Evolutionary conservation across 495 filamentous ascomycete species (phyloP), one percentile per base, ranked within the genome.

Genomic region (Hypoxylon subgilvum): DNA sequence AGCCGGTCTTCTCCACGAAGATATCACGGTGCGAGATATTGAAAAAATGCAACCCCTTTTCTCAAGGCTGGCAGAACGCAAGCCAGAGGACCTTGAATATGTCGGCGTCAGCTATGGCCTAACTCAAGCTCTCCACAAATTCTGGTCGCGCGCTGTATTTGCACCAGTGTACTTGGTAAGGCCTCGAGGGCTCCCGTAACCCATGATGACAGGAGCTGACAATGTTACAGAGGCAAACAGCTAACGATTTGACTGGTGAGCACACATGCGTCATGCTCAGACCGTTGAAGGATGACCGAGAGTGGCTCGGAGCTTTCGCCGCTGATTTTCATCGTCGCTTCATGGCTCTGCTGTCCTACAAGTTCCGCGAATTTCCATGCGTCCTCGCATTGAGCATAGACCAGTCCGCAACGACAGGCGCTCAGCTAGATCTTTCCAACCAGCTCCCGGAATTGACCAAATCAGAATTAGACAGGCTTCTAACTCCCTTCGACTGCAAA

Each of bases 231-330:
- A 86, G 95, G 39, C 95, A 99, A 79, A 99, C 95, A 2, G 78
- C 95, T 4, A 97, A 97, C 67, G 90, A 97, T 39, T 81, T 99
- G 19, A 99, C 94, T 0, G 95, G 95, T 57, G 95, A 99, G 75
- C 93, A 99, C 65, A 92, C 93, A 0, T 96, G 92, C 70, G 92
- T 99, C 27, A 99, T 99, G 95, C 82, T 99, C 25, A 86, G 90
- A 45, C 86, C 89, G 4, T 76, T 92, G 0, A 81, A 84, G 32
- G 82, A 75, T 9, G 91, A 96, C 60, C 79, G 76, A 38, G 80
- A 78, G 62, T 97, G 95, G 94, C 80, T 96, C 9, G 89, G 88
- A 28, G 91, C 91, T 6, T 99, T 92, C 66, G 80, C 93, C 6
- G 84, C 84, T 40, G 95, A 99, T 71, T 99, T 97, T 82, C 93